Conservation (phyloP, 202 grass and related monocot species). For the Schoenoplectus triqueter region DNA sequence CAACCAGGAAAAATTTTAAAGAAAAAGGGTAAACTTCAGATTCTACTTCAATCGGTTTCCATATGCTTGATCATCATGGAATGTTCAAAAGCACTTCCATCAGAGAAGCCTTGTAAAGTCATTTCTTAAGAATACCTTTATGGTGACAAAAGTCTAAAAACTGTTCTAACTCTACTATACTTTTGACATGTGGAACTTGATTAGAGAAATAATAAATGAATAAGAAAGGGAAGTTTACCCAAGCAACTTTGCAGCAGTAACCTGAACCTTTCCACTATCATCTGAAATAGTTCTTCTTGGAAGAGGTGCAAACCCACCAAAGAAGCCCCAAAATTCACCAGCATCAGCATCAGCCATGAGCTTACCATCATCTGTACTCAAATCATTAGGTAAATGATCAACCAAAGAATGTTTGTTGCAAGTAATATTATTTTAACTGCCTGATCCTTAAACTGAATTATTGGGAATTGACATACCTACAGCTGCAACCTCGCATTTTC, state of each 20-base stretch:
- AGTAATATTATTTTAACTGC: conserved; percentile 3
- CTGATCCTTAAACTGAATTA: not conserved
- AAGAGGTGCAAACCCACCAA: conserved; percentile 98
- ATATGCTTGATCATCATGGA: conserved; percentile 15
- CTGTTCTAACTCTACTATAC: conserved; percentile 9
- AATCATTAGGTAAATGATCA: conserved; percentile 26
- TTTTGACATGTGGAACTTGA: conserved; percentile 7
- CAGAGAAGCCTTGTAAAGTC: conserved; percentile 26
- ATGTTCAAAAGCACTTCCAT: conserved; percentile 20
- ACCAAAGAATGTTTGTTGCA: not conserved
- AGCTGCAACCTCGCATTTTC: conserved; percentile 79
- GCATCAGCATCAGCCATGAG: conserved; percentile 95
- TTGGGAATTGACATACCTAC: conserved; percentile 62
- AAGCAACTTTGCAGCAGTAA: conserved; percentile 58
- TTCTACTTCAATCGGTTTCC: not conserved
- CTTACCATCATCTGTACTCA: conserved; percentile 78
- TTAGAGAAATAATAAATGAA: conserved; percentile 36
- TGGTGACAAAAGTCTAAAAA: conserved; percentile 18
- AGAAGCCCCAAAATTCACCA: conserved; percentile 98
- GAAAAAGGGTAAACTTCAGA: not conserved
- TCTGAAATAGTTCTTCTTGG: conserved; percentile 64
- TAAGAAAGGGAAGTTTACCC: conserved; percentile 53
- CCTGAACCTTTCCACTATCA: conserved; percentile 46
- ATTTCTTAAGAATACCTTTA: conserved; percentile 30
- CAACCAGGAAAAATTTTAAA: conserved; percentile 33